Evolutionary conservation across 75 land plant genomes (phyloP).

Genomic region (Pinus taeda): DNA sequence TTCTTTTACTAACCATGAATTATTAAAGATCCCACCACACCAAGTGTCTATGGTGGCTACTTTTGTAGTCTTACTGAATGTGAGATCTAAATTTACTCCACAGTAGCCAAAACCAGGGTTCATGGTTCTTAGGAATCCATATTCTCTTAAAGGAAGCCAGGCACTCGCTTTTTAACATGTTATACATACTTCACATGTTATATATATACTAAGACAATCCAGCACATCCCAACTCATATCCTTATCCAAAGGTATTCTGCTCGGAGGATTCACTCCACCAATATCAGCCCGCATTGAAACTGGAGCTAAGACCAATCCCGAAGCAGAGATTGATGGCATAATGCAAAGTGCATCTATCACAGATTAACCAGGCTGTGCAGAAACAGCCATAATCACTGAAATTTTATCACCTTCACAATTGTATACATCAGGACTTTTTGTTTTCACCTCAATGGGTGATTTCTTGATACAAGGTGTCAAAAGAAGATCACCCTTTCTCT

Average conservation of each 20-base stretch:
- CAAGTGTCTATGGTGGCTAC: no score
- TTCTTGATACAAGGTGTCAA: neutral
- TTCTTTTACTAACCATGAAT: no score
- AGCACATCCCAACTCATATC: neutral
- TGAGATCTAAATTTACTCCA: no score
- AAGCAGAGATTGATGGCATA: neutral
- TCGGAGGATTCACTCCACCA: neutral
- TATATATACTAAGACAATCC: neutral
- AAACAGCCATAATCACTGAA: neutral
- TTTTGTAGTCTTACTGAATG: no score
- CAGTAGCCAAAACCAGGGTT: accelerated
- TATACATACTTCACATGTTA: no score
- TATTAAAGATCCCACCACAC: no score
- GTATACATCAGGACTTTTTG: neutral
- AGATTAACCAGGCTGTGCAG: neutral
- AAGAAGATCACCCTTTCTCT: neutral
- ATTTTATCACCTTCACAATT: neutral
- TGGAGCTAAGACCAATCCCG: neutral
- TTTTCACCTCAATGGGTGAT: neutral
- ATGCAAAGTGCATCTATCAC: neutral
- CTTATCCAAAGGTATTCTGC: conserved; percentile 8
- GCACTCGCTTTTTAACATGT: neutral
- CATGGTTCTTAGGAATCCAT: neutral
- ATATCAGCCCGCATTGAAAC: neutral
- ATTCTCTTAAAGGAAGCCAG: neutral